These are phyloP conservation scores for Ogataea zsoltii DNA, from an alignment of 805 yeast species.

Conservation along the genomic window DNA sequence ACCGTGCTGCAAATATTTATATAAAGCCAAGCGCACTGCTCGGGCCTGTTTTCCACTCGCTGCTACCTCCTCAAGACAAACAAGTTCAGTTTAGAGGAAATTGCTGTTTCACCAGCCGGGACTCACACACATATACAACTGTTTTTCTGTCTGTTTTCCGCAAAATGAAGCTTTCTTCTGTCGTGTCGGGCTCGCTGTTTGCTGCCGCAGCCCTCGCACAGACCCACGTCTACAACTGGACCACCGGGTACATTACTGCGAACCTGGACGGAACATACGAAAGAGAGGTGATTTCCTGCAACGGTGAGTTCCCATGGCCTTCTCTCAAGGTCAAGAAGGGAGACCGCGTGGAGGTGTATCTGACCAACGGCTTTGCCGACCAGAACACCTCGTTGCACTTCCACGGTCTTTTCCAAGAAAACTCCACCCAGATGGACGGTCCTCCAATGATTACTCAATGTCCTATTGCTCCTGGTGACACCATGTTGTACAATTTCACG, in stretches of 20 bases:
- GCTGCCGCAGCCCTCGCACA: constrained; percentile 35
- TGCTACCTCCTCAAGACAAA: no score
- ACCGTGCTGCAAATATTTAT: no score
- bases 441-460: constrained; percentile 88
- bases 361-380: constrained; percentile 72
- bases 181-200: constrained; percentile 16
- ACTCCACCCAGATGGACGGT: constrained; percentile 83
- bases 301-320: constrained; percentile 82
- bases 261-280: constrained; percentile 54
- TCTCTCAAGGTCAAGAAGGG: constrained; percentile 71
- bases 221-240: constrained; percentile 65
- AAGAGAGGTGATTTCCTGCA: constrained; percentile 49
- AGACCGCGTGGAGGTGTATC: constrained; percentile 70
- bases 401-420: constrained; percentile 90
- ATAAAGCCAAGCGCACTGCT: no score
- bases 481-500: constrained; percentile 80
- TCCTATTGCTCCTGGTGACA: constrained; percentile 80
- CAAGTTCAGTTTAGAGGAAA: neutral
- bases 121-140: constrained; percentile 17
- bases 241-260: constrained; percentile 63
- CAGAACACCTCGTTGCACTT: constrained; percentile 81
- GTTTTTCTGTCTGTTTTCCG: constrained; percentile 7
- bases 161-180: constrained; percentile 21
- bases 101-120: neutral
- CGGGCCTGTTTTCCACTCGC: no score